These are phyloP conservation scores for Grammothele lineata DNA, from an alignment of 768 basidiomycete genomes.

Conservation along the genomic window DNA sequence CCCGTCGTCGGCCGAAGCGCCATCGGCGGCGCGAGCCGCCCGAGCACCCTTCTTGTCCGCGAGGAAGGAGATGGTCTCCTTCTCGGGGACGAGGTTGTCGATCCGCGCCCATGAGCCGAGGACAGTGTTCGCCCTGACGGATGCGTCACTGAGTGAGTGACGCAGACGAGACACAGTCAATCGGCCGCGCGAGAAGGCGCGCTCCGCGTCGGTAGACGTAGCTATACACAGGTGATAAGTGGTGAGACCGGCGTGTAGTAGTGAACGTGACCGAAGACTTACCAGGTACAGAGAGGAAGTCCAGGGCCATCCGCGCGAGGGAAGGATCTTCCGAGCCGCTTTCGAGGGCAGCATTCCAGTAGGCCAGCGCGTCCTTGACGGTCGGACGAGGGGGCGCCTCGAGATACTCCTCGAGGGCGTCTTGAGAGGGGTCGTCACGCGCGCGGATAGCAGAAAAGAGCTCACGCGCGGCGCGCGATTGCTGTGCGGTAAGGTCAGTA, in stretches of 20 bases:
- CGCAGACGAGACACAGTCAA: conserved; percentile 25
- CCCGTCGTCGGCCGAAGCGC: too few relatives aligned
- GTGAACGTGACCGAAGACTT: conserved; percentile 1
- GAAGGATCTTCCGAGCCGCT: not conserved
- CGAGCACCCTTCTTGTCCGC: not conserved
- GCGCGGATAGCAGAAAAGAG: not conserved
- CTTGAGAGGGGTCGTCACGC: not conserved
- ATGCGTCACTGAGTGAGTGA: conserved; percentile 25
- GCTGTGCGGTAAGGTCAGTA: not conserved
- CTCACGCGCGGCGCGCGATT: not conserved
- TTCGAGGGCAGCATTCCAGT: not conserved
- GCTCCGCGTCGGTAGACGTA: conserved; percentile 27
- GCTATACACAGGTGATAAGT: too few relatives aligned
- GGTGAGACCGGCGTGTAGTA: not conserved
- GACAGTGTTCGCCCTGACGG: conserved; percentile 20
- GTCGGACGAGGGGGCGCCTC: not conserved
- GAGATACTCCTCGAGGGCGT: not conserved
- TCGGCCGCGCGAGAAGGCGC: conserved; percentile 26
- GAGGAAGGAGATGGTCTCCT: conserved; percentile 4
- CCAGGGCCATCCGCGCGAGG: conserved; percentile 6
- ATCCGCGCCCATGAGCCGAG: conserved; percentile 23
- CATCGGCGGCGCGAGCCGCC: too few relatives aligned
- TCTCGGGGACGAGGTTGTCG: conserved; percentile 11
- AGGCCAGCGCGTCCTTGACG: not conserved
- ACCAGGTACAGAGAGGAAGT: conserved; percentile 12